These are phyloP conservation scores for Micromonas commoda DNA, from an alignment of 139 green algal genomes.

Conservation along the genomic window DNA sequence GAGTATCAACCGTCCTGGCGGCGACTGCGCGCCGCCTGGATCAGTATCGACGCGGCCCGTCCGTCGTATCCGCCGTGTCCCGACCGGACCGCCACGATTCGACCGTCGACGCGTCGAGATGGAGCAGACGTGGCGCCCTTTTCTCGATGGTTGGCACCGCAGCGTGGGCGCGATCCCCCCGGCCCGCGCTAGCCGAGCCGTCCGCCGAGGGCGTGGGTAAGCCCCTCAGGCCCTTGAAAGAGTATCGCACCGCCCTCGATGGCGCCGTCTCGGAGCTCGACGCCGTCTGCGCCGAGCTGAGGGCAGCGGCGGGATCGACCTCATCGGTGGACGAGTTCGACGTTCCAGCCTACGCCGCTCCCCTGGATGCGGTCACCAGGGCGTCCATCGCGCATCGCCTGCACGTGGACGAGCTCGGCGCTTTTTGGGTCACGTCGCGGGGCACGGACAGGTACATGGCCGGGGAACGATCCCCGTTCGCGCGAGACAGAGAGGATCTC, in stretches of 20 bases:
- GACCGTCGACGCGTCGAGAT: too few species aligned
- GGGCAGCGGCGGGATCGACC: background rate
- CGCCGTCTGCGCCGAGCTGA: background rate
- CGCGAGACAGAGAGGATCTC: conserved; percentile 19
- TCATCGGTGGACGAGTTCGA: background rate
- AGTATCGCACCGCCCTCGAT: background rate
- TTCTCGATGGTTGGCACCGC: too few species aligned
- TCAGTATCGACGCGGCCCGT: too few species aligned
- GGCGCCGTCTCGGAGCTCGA: background rate
- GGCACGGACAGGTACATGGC: background rate
- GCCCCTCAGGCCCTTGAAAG: background rate
- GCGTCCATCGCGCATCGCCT: background rate
- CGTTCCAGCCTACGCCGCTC: background rate
- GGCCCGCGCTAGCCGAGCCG: too few species aligned
- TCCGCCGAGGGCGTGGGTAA: background rate
- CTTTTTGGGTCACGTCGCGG: conserved; percentile 19
- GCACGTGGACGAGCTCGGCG: conserved; percentile 16
- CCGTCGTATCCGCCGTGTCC: too few species aligned
- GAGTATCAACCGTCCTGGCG: too few species aligned
- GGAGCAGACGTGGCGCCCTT: too few species aligned
- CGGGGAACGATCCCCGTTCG: background rate
- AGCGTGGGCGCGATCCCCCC: too few species aligned
- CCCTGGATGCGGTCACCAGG: background rate
- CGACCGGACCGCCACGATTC: too few species aligned
- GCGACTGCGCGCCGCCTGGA: too few species aligned